Evolutionary conservation across 2,329 filamentous ascomycete species (phyloP).

Genomic region (Arthroderma sp.): DNA sequence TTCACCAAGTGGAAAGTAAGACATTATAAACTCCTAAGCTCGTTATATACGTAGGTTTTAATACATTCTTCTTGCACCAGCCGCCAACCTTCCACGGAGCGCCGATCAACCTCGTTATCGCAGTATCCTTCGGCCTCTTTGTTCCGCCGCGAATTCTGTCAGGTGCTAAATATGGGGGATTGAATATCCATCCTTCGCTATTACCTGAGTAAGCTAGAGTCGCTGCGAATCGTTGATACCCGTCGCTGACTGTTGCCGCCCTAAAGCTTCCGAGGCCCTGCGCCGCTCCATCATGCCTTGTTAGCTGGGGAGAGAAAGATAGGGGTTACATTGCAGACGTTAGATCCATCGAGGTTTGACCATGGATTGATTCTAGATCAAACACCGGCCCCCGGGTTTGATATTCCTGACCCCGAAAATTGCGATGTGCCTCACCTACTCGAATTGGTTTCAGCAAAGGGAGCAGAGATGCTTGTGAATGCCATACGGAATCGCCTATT

Average conservation of each 20-base stretch:
- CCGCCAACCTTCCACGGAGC: conserved; percentile 37
- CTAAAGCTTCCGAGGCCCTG: conserved; percentile 62
- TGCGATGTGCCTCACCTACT: conserved; percentile 40
- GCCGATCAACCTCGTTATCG: conserved; percentile 64
- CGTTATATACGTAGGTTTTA: conserved; percentile 10
- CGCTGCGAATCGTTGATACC: not conserved
- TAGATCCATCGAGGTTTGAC: conserved; percentile 66
- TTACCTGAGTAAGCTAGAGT: conserved; percentile 55
- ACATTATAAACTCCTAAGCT: conserved; percentile 5
- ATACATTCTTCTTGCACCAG: conserved; percentile 21
- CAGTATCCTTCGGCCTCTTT: conserved; percentile 88
- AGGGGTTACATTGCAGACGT: conserved; percentile 76
- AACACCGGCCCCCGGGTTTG: conserved; percentile 43
- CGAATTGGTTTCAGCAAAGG: conserved; percentile 45
- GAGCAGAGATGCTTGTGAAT: conserved; percentile 56
- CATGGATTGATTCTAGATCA: conserved; percentile 63
- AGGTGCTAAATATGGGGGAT: conserved; percentile 62
- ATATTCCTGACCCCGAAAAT: conserved; percentile 34
- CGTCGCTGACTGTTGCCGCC: too few species aligned
- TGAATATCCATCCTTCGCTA: conserved; percentile 88
- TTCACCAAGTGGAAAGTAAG: conserved; percentile 69
- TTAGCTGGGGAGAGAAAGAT: conserved; percentile 47
- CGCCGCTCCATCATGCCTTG: conserved; percentile 76
- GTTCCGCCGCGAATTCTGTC: conserved; percentile 64
- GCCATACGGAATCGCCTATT: conserved; percentile 52